Evolutionary conservation across 2,329 filamentous ascomycete species (phyloP), one percentile per base, ranked within the genome.

Genomic region (Phoma sp.): DNA sequence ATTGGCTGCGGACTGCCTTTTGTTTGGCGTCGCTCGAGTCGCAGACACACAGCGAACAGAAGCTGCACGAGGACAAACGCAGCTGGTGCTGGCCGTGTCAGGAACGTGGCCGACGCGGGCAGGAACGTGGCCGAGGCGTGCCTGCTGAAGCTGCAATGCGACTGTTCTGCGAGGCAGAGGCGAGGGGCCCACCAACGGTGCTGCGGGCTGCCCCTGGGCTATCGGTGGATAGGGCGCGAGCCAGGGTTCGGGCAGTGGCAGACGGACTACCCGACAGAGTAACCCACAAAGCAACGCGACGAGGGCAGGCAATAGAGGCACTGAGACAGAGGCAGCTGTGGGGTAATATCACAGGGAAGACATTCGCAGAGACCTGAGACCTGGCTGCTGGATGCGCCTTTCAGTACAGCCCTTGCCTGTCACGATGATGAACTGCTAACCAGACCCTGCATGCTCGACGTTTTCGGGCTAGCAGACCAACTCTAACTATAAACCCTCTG

Each of bases 31-130:
- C 32, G 53, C 53, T 52, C 60, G 52, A 55, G 42, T 52, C 43
- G 56, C 50, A 57, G 50, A 51, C 35, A 49, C 52, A 48, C 42
- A 53, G 65, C 64, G 64, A 29, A 71, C 67, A 62, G 58, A 54
- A 42, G 39, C 57, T 54, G 63, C 65, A 61, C 62, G 68, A 67
- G 63, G 41, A 42, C 38, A 32, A 30, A 9, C 35, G 42, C 41
- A 36, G 38, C 47, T 55, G 52, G 23, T 36, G 55, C 52, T 33
- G 35, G 36, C 41, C n/a, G 39, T 11, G 51, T 55, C 47, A 23
- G 57, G 54, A 46, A 14, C 37, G 57, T 50, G 40, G 41, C 44
- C 23, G 38, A 53, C 35, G 30, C 11, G 37, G 35, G 38, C 39
- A 46, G 35, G 29, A 38, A 29, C 8, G 32, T 33, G 32, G 29